phyloP scores from a whole-genome alignment of 176 grass and related monocot genomes.

The Panicum miliaceum region DNA sequence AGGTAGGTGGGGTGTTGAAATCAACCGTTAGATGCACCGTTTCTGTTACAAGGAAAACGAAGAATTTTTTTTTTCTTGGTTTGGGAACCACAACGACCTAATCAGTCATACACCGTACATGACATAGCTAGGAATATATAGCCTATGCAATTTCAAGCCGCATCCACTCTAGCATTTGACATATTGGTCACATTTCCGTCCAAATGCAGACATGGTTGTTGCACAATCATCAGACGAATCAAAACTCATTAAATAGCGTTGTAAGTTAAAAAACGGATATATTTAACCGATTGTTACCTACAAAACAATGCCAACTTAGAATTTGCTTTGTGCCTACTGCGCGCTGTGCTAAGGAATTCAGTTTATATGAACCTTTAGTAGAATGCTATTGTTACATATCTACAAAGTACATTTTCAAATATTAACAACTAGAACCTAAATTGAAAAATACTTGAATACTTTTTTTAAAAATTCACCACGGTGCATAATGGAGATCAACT shows the following conservation, averaged over 20 bases:
- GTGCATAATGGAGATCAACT: no score
- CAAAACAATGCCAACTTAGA: no score
- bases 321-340: no score
- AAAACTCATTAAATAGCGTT: background rate
- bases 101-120: background rate
- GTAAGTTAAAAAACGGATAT: no score
- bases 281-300: background rate
- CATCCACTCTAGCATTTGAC: conserved; percentile 14
- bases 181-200: background rate
- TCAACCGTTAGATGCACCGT: conserved; percentile 52
- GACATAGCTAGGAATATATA: background rate
- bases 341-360: no score
- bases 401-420: no score
- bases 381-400: no score
- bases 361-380: no score
- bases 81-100: conserved; percentile 31
- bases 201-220: background rate
- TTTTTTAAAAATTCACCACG: no score
- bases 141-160: background rate
- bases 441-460: no score
- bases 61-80: conserved; percentile 27
- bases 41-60: conserved; percentile 43
- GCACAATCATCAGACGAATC: background rate
- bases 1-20: conserved; percentile 57
- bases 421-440: no score